phyloP scores from a whole-genome alignment of 164 flowering plant genomes.

The Vitis riparia region DNA sequence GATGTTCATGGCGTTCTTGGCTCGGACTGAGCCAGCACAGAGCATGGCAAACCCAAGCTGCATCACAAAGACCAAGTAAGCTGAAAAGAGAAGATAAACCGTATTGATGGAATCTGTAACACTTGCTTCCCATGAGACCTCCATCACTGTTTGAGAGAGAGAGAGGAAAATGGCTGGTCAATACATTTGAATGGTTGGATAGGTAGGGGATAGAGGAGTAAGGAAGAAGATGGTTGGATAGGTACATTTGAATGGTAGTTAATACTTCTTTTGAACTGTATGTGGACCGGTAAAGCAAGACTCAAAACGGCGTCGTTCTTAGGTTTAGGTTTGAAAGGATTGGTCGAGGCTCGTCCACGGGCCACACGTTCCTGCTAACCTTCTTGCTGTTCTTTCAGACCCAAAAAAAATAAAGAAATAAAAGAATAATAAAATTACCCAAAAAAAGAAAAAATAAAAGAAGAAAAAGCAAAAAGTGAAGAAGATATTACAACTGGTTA shows the following conservation, averaged over 20 bases:
- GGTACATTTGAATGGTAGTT: conserved; percentile 1
- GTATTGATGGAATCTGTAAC: conserved; percentile 51
- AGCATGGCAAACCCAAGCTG: conserved; percentile 88
- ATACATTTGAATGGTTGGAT: not conserved
- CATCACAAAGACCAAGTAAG: conserved; percentile 69
- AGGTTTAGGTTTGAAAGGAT: too few species aligned
- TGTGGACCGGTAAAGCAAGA: too few species aligned
- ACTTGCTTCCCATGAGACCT: conserved; percentile 47
- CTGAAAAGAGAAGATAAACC: conserved; percentile 56
- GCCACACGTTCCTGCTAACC: too few species aligned
- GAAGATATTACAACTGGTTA: too few species aligned
- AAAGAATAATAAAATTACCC: too few species aligned
- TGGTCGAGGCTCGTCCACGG: too few species aligned
- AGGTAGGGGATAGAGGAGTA: not conserved
- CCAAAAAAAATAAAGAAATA: too few species aligned
- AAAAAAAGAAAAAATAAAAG: too few species aligned
- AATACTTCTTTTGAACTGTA: not conserved
- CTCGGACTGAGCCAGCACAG: conserved; percentile 75
- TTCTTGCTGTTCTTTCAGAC: too few species aligned
- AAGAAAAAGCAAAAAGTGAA: too few species aligned
- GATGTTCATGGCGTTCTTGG: conserved; percentile 75
- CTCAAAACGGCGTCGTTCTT: too few species aligned
- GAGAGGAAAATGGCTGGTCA: conserved; percentile 1
- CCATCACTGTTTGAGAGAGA: conserved; percentile 27
- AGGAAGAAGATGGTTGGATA: not conserved